Conservation (phyloP, 1,284 basidiomycete genomes). For the Tilletia indica region DNA sequence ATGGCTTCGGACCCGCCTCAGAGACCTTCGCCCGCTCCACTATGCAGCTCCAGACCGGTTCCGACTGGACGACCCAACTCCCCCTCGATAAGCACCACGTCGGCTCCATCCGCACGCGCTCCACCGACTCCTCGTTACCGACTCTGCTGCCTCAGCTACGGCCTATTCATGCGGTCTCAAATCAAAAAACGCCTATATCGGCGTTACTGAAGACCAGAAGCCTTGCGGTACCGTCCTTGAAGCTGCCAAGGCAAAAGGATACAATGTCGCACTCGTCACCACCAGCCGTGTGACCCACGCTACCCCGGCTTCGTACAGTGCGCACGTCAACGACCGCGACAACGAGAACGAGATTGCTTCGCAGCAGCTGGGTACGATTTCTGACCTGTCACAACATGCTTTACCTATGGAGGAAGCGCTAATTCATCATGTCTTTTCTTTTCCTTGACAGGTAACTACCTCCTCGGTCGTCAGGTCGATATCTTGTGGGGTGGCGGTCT, state of each 20-base stretch:
- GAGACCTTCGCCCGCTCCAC: slow-evolving; percentile 53
- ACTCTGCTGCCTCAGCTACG: slow-evolving; percentile 54
- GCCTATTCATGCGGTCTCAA: slow-evolving; percentile 53
- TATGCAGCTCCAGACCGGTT: slow-evolving; percentile 36
- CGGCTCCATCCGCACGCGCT: slow-evolving; percentile 50
- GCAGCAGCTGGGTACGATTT: slow-evolving; percentile 38
- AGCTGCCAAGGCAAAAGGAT: slow-evolving; percentile 52
- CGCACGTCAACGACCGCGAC: slow-evolving; percentile 53
- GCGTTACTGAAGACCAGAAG: slow-evolving; percentile 51
- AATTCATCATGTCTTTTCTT: background rate
- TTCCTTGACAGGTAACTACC: slow-evolving; percentile 25
- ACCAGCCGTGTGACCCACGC: slow-evolving; percentile 55
- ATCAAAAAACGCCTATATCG: slow-evolving; percentile 53
- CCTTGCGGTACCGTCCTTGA: slow-evolving; percentile 55
- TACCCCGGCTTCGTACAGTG: slow-evolving; percentile 50
- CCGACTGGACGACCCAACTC: slow-evolving; percentile 37
- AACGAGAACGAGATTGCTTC: slow-evolving; percentile 51
- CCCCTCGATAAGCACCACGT: slow-evolving; percentile 51
- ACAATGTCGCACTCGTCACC: slow-evolving; percentile 50
- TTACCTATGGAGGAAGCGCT: background rate
- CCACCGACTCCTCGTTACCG: slow-evolving; percentile 54
- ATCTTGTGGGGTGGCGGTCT: slow-evolving; percentile 52
- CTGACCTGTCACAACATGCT: too few relatives aligned
- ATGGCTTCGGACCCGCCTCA: slow-evolving; percentile 54
- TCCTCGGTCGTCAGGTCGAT: slow-evolving; percentile 49